phyloP scores from a whole-genome alignment of 352 stramenopile genomes.

The Peronospora farinosa region DNA sequence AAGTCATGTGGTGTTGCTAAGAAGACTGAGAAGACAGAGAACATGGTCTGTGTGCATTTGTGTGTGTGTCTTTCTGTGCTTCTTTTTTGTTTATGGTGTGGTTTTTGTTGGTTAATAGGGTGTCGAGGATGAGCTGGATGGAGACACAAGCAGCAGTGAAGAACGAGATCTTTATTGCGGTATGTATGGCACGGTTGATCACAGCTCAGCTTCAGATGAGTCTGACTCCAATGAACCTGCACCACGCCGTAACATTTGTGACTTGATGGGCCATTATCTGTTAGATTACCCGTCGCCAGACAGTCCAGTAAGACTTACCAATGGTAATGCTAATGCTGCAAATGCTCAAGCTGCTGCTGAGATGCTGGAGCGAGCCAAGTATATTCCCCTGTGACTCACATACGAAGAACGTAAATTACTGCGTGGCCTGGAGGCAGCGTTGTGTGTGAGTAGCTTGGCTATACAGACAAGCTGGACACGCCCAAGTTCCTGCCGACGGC shows the following conservation, averaged over 20 bases:
- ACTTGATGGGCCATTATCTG: conserved; percentile 84
- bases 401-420: conserved; percentile 93
- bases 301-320: conserved; percentile 17
- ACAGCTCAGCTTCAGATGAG: conserved; percentile 26
- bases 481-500: conserved; percentile 50
- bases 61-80: conserved; percentile 9
- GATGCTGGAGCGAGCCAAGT: conserved; percentile 90
- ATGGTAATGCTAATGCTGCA: conserved; percentile 9
- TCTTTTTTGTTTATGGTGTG: background rate
- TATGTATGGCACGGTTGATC: conserved; percentile 24
- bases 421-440: conserved; percentile 89
- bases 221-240: conserved; percentile 33
- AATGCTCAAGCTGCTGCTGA: conserved; percentile 19
- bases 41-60: conserved; percentile 1
- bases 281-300: conserved; percentile 53
- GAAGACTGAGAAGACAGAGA: conserved; percentile 10
- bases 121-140: conserved; percentile 41
- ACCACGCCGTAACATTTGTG: conserved; percentile 78
- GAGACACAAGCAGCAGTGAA: conserved; percentile 40
- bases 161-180: conserved; percentile 32
- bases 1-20: background rate
- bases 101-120: conserved; percentile 16
- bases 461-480: conserved; percentile 91
- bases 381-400: conserved; percentile 93
- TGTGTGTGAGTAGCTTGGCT: conserved; percentile 91